Evolutionary conservation across 495 filamentous ascomycete species (phyloP).

Genomic region (Podospora comata): DNA sequence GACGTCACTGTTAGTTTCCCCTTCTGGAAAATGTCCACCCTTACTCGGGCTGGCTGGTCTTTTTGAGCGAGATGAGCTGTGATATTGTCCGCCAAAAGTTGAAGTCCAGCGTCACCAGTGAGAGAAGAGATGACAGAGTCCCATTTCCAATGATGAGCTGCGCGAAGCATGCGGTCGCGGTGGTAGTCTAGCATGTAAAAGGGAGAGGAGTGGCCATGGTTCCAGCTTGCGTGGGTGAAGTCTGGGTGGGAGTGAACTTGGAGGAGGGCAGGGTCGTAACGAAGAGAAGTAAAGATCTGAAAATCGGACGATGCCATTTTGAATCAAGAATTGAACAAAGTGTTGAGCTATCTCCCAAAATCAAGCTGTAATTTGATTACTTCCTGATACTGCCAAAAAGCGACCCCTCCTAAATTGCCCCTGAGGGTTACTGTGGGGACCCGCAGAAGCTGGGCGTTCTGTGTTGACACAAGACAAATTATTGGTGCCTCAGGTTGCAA

Average conservation of each 20-base stretch:
- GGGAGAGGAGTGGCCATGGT: conserved; percentile 50
- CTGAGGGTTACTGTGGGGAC: background rate
- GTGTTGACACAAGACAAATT: background rate
- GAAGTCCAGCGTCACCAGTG: conserved; percentile 43
- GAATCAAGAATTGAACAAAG: background rate
- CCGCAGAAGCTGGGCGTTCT: background rate
- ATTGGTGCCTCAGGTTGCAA: background rate
- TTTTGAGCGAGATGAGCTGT: conserved; percentile 38
- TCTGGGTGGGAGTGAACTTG: conserved; percentile 28
- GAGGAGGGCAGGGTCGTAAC: conserved; percentile 66
- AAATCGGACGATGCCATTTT: conserved; percentile 36
- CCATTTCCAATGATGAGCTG: conserved; percentile 69
- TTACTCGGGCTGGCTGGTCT: conserved; percentile 44
- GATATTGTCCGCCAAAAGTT: conserved; percentile 29
- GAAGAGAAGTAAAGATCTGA: conserved; percentile 68
- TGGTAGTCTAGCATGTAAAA: conserved; percentile 86
- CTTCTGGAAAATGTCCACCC: conserved; percentile 49
- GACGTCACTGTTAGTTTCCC: conserved; percentile 52
- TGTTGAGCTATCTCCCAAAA: background rate
- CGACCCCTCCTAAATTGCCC: background rate
- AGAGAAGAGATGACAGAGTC: conserved; percentile 41
- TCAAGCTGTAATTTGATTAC: too few species aligned
- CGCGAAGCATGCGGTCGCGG: conserved; percentile 70
- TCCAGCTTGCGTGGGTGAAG: conserved; percentile 40
- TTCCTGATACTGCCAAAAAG: too few species aligned